Conservation (phyloP, 805 yeast species). For the Limtongozyma cylindracea region DNA sequence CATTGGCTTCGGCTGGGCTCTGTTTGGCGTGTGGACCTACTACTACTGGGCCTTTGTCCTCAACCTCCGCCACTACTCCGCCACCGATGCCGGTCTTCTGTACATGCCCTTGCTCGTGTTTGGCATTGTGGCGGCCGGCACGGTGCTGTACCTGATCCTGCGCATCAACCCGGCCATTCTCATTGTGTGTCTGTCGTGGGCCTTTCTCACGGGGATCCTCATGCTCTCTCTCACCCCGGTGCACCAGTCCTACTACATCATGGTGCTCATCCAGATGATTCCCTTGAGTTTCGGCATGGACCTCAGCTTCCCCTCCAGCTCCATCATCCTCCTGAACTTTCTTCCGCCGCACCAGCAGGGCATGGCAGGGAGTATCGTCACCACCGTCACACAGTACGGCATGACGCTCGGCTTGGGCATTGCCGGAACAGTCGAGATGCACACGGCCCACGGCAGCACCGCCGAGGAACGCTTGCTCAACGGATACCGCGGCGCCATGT, state of each 20-base stretch:
- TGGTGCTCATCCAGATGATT: constrained; percentile 27
- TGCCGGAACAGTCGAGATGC: constrained; percentile 21
- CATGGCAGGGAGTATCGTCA: constrained; percentile 49
- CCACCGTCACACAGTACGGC: constrained; percentile 49
- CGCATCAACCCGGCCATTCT: constrained; percentile 20
- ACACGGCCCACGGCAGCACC: constrained; percentile 1
- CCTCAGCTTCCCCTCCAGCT: constrained; percentile 50
- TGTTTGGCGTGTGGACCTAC: constrained; percentile 53
- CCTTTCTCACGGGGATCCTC: constrained; percentile 26
- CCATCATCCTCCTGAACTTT: constrained; percentile 30
- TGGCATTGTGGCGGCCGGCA: constrained; percentile 26
- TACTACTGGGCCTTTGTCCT: constrained; percentile 27
- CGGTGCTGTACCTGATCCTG: constrained; percentile 21
- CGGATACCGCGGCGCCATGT: constrained; percentile 30
- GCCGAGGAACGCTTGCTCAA: no score
- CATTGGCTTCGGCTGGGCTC: constrained; percentile 47
- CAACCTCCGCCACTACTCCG: constrained; percentile 19
- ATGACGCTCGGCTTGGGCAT: constrained; percentile 45
- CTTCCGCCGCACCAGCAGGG: constrained; percentile 48
- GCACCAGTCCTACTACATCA: constrained; percentile 30
- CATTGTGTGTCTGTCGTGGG: constrained; percentile 24
- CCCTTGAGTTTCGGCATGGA: constrained; percentile 56
- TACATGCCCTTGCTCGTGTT: constrained; percentile 21
- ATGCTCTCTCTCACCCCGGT: constrained; percentile 31
- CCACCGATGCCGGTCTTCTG: constrained; percentile 10